Evolutionary conservation across 495 filamentous ascomycete species (phyloP).

Genomic region (Parmelia sp.): DNA sequence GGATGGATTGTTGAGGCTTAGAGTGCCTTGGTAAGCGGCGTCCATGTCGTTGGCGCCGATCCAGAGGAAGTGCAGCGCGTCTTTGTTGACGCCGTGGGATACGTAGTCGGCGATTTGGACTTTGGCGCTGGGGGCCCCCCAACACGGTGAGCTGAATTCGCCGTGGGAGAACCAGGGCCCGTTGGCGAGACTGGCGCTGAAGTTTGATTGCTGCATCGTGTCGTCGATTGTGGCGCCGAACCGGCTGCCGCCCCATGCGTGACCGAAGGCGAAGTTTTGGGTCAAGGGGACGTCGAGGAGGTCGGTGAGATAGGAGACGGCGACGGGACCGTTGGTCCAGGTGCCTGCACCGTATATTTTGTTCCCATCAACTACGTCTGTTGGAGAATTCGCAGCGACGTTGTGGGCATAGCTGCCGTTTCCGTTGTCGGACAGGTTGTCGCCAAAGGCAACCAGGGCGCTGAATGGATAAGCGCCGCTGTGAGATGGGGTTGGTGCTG

Average conservation of each 20-base stretch:
- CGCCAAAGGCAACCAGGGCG: not conserved
- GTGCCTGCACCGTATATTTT: not conserved
- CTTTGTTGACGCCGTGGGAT: not conserved
- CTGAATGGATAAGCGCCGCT: not conserved
- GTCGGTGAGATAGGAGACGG: not conserved
- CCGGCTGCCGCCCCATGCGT: not conserved
- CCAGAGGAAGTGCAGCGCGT: not conserved
- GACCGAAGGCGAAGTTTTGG: not conserved
- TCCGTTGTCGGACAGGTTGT: not conserved
- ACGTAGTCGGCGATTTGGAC: not conserved
- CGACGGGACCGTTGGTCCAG: not conserved
- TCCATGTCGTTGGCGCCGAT: slow-evolving; percentile 1
- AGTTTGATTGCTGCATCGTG: slow-evolving; percentile 9
- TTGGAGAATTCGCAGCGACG: not conserved
- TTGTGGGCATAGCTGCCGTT: not conserved
- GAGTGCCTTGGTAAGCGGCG: not conserved
- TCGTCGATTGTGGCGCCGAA: slow-evolving; percentile 11
- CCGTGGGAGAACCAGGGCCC: slow-evolving; percentile 1
- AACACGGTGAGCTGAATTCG: not conserved
- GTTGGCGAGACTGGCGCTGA: not conserved
- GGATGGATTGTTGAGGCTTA: not conserved
- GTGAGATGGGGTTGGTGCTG: not conserved
- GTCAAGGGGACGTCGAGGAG: not conserved
- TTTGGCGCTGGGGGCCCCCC: not conserved
- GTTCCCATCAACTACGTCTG: not conserved